phyloP scores from a whole-genome alignment of 495 filamentous ascomycete species.

The Penicillium argentinense region DNA sequence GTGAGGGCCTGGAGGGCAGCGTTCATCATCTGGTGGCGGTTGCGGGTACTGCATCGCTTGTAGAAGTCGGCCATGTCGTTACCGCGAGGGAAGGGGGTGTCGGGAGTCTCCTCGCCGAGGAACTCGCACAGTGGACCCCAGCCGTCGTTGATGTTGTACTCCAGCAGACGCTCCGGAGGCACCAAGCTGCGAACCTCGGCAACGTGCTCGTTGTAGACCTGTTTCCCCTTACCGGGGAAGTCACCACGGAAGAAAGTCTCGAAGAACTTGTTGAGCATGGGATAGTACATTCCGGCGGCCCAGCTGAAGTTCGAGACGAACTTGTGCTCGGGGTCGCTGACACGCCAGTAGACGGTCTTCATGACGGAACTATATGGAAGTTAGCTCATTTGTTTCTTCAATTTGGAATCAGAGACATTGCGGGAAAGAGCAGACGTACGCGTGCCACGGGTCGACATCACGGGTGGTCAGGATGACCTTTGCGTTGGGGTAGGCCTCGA shows the following conservation, averaged over 20 bases:
- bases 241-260: constrained; percentile 55
- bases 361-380: constrained; percentile 40
- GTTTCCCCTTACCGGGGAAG: constrained; percentile 51
- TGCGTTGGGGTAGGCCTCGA: constrained; percentile 68
- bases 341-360: constrained; percentile 55
- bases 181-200: constrained; percentile 46
- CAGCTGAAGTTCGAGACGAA: constrained; percentile 53
- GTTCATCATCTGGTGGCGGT: constrained; percentile 63
- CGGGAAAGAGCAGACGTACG: constrained; percentile 24
- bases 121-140: constrained; percentile 70
- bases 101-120: constrained; percentile 58
- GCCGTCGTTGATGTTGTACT: constrained; percentile 64
- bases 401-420: not conserved
- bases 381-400: constrained; percentile 1
- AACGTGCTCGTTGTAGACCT: constrained; percentile 49
- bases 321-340: constrained; percentile 54
- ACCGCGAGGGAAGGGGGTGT: constrained; percentile 44
- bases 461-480: constrained; percentile 66
- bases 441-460: constrained; percentile 60
- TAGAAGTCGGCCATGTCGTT: constrained; percentile 60
- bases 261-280: constrained; percentile 61
- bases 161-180: constrained; percentile 53
- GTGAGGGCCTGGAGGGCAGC: constrained; percentile 52
- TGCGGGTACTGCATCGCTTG: constrained; percentile 55
- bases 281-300: constrained; percentile 59